These are phyloP conservation scores for Aureobasidium sp. DNA, from an alignment of 2,329 filamentous ascomycete genomes.

Conservation along the genomic window DNA sequence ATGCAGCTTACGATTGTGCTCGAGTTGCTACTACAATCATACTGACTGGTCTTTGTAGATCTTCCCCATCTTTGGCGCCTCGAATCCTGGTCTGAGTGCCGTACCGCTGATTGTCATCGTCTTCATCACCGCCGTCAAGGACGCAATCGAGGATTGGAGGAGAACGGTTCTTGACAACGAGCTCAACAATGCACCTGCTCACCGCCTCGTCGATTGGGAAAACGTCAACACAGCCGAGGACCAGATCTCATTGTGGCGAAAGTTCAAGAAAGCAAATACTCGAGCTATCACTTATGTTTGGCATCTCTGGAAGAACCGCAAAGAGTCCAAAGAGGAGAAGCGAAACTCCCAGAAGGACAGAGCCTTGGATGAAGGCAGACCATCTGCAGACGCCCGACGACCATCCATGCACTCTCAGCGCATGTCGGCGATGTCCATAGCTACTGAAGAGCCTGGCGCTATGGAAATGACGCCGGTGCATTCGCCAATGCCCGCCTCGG, in stretches of 20 bases:
- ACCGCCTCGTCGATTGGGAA: slow-evolving; percentile 78
- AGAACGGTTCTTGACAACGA: slow-evolving; percentile 86
- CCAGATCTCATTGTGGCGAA: slow-evolving; percentile 77
- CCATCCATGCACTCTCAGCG: slow-evolving; percentile 50
- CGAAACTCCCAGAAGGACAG: slow-evolving; percentile 46
- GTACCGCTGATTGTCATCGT: slow-evolving; percentile 93
- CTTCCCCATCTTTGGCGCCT: slow-evolving; percentile 90
- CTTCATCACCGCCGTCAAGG: slow-evolving; percentile 80
- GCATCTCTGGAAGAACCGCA: slow-evolving; percentile 37
- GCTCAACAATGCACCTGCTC: slow-evolving; percentile 91
- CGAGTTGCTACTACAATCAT: neutral
- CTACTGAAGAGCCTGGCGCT: slow-evolving; percentile 48
- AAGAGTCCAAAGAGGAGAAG: slow-evolving; percentile 37
- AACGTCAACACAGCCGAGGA: slow-evolving; percentile 93
- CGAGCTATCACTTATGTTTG: slow-evolving; percentile 52
- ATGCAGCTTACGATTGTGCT: slow-evolving; percentile 42
- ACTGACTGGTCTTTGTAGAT: slow-evolving; percentile 51
- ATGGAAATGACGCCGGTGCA: slow-evolving; percentile 96
- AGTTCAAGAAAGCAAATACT: slow-evolving; percentile 81
- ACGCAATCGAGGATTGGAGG: slow-evolving; percentile 91
- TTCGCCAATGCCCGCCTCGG: slow-evolving; percentile 61
- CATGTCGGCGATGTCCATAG: slow-evolving; percentile 34
- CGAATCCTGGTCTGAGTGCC: slow-evolving; percentile 81
- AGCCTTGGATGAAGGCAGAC: slow-evolving; percentile 49
- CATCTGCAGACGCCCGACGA: slow-evolving; percentile 60